These are phyloP conservation scores for Geotrichum restrictum DNA, from an alignment of 1,139 yeast species.

Conservation along the genomic window DNA sequence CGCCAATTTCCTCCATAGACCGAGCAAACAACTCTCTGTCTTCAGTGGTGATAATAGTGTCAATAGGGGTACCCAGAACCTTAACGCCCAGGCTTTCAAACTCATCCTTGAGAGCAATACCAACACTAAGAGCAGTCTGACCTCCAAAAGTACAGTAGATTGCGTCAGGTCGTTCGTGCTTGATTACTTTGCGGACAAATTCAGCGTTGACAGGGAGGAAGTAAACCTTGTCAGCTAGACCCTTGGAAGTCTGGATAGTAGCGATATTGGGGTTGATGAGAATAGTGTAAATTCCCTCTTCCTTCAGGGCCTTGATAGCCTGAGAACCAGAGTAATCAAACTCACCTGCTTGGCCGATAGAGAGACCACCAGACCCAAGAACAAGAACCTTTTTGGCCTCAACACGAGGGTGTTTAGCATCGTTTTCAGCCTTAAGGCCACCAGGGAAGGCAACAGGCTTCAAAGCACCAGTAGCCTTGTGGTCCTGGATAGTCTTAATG, in stretches of 20 bases:
- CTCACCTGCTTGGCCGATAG: constrained; percentile 99
- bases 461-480: constrained; percentile 52
- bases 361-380: constrained; percentile 96
- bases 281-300: constrained; percentile 79
- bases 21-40: constrained; percentile 93
- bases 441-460: constrained; percentile 89
- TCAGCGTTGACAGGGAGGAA: constrained; percentile 94
- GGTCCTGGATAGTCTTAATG: constrained; percentile 72
- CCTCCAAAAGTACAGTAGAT: constrained; percentile 98
- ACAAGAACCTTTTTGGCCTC: constrained; percentile 91
- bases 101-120: constrained; percentile 92
- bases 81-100: constrained; percentile 87
- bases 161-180: constrained; percentile 95
- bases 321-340: constrained; percentile 97
- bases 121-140: constrained; percentile 94
- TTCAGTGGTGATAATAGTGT: constrained; percentile 93
- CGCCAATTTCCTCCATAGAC: constrained; percentile 91
- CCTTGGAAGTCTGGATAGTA: constrained; percentile 94
- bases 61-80: constrained; percentile 94
- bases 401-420: constrained; percentile 60
- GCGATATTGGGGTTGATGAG: constrained; percentile 96
- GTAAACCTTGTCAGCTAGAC: constrained; percentile 91
- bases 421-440: constrained; percentile 68
- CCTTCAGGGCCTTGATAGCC: constrained; percentile 70
- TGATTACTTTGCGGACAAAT: constrained; percentile 89